phyloP scores from a whole-genome alignment of 225 moss, liverwort and hornwort genomes.

The Pseudisothecium myosuroides region DNA sequence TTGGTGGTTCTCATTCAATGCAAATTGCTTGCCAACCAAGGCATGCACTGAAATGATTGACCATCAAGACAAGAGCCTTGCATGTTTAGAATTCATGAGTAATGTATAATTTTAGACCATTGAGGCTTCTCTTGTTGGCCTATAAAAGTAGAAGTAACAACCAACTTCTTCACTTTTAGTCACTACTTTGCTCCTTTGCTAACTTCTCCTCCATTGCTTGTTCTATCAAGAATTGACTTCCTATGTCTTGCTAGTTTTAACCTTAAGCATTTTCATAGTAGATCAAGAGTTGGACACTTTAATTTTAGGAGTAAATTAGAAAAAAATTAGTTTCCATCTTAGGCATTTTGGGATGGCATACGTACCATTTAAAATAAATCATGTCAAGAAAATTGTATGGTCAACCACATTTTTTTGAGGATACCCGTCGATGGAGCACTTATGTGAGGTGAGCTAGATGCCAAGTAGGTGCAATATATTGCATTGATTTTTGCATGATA shows the following conservation, averaged over 20 bases:
- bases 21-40: neutral
- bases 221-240: neutral
- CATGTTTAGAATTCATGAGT: neutral
- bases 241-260: neutral
- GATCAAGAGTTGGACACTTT: neutral
- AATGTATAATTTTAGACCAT: neutral
- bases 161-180: neutral
- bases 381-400: neutral
- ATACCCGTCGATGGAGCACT: neutral
- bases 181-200: neutral
- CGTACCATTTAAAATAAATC: neutral
- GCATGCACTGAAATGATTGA: neutral
- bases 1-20: neutral
- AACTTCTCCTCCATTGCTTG: neutral
- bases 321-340: neutral
- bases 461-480: neutral
- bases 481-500: no score
- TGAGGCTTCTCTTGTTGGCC: neutral
- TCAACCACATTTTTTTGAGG: neutral
- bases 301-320: neutral
- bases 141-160: neutral
- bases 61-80: neutral
- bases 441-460: neutral
- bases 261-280: neutral
- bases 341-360: neutral